Conservation (phyloP, 306 rosid genomes). For the Glycine soja region DNA sequence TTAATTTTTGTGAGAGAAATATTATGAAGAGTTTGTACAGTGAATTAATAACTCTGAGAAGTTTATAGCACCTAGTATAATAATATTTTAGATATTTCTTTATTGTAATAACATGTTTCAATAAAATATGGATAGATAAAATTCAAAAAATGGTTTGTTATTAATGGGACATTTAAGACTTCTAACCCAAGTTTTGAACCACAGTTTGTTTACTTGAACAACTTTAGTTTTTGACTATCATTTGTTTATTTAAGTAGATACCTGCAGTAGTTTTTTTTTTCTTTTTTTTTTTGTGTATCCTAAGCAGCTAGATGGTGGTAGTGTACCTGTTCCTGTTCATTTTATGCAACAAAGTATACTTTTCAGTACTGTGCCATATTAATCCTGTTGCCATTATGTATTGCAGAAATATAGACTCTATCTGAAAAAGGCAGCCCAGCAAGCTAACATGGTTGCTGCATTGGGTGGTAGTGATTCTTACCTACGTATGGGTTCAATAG, state of each 20-base stretch:
- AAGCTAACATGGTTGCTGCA: conserved; percentile 65
- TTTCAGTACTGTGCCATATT: conserved; percentile 1
- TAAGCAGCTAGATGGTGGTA: not conserved
- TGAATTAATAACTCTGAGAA: not conserved
- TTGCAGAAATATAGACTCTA: conserved; percentile 80
- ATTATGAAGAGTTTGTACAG: conserved; percentile 13
- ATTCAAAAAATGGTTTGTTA: not conserved
- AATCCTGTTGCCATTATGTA: conserved; percentile 29
- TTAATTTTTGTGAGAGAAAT: not conserved
- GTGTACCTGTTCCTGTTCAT: not conserved
- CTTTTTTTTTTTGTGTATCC: too few relatives aligned
- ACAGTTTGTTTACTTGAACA: conserved; percentile 5
- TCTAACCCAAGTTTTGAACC: not conserved
- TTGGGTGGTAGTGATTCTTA: conserved; percentile 63
- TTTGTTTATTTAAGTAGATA: too few relatives aligned
- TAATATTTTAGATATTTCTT: not conserved
- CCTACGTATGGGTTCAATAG: conserved; percentile 55
- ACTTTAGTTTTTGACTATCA: not conserved
- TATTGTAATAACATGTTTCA: not conserved
- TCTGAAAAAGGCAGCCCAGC: conserved; percentile 67
- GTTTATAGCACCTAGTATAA: not conserved
- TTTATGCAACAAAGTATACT: not conserved
- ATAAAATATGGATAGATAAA: not conserved
- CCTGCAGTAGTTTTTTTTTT: too few relatives aligned
- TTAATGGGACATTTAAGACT: not conserved